These are phyloP conservation scores for Dactylellina parvicollis DNA, from an alignment of 2,329 filamentous ascomycete genomes.

Conservation along the genomic window DNA sequence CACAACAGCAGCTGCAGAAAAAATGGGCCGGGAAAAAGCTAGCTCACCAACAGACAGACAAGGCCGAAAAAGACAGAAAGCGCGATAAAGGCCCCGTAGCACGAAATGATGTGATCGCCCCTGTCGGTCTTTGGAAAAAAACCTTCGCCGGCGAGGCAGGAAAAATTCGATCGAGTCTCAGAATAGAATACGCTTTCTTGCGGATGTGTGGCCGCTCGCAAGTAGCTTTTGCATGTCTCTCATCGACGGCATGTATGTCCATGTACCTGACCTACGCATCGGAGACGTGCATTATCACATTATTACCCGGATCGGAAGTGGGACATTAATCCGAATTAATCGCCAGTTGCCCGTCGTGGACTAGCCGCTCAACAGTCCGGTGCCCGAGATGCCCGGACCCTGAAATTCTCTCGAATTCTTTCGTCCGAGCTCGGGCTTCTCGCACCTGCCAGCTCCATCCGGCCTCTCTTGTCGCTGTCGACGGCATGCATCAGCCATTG, in stretches of 20 bases:
- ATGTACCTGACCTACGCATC: too few relatives aligned
- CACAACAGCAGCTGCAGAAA: constrained; percentile 13
- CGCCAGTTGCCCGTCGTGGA: constrained; percentile 2
- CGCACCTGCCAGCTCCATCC: not conserved
- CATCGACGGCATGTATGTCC: too few relatives aligned
- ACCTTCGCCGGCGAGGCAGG: constrained; percentile 22
- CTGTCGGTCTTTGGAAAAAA: constrained; percentile 19
- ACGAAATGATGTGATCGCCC: constrained; percentile 52
- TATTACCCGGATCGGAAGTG: too few relatives aligned
- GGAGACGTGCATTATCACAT: too few relatives aligned
- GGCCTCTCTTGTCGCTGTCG: constrained; percentile 8
- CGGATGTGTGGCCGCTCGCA: too few relatives aligned
- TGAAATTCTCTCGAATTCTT: constrained; percentile 22
- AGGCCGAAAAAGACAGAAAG: constrained; percentile 4
- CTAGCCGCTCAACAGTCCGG: constrained; percentile 22
- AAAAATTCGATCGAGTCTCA: not conserved
- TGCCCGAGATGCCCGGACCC: constrained; percentile 49
- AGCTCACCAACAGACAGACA: not conserved
- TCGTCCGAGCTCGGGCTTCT: constrained; percentile 53
- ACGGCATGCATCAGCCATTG: constrained; percentile 49
- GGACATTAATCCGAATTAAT: too few relatives aligned
- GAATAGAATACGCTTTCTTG: too few relatives aligned
- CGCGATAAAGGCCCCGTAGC: constrained; percentile 25
- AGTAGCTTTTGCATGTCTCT: too few relatives aligned
- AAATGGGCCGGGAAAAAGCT: constrained; percentile 8